Percentiles rank a stretch among this genome's conserved stretches.
phyloP scores from a whole-genome alignment of 257 asterid species.

The Thymus quinquecostatus region DNA sequence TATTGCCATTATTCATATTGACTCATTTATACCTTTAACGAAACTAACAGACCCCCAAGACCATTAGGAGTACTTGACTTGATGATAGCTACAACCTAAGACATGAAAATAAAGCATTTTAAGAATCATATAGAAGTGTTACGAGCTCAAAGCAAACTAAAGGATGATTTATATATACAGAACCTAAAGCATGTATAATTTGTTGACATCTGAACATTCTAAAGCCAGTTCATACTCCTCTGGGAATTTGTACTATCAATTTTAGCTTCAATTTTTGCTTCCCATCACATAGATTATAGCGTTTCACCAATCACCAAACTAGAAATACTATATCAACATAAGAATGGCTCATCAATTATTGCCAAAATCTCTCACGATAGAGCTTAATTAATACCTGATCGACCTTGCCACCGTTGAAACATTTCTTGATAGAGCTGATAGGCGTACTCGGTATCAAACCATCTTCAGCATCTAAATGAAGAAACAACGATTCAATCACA shows the following conservation, averaged over 20 bases:
- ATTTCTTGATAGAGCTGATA: slow-evolving; percentile 64
- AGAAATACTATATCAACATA: slow-evolving; percentile 14
- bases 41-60: slow-evolving; percentile 74
- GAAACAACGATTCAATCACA: slow-evolving; percentile 16
- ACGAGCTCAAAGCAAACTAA: not conserved
- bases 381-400: slow-evolving; percentile 53
- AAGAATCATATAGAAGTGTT: slow-evolving; percentile 10
- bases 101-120: slow-evolving; percentile 33
- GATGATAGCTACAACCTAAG: slow-evolving; percentile 82
- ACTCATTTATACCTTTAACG: slow-evolving; percentile 62
- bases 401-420: slow-evolving; percentile 48
- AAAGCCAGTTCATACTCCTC: not conserved
- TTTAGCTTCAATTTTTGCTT: not conserved
- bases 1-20: not conserved
- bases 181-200: slow-evolving; percentile 1
- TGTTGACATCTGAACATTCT: slow-evolving; percentile 1
- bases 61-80: slow-evolving; percentile 77
- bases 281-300: not conserved
- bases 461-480: slow-evolving; percentile 48
- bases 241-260: not conserved
- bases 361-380: not conserved
- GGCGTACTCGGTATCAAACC: slow-evolving; percentile 58
- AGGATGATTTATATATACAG: slow-evolving; percentile 7
- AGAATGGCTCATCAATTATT: slow-evolving; percentile 9
- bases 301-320: not conserved